Evolutionary conservation across 1,284 basidiomycete genomes (phyloP).

Genomic region (Lentinula novae-zelandiae): DNA sequence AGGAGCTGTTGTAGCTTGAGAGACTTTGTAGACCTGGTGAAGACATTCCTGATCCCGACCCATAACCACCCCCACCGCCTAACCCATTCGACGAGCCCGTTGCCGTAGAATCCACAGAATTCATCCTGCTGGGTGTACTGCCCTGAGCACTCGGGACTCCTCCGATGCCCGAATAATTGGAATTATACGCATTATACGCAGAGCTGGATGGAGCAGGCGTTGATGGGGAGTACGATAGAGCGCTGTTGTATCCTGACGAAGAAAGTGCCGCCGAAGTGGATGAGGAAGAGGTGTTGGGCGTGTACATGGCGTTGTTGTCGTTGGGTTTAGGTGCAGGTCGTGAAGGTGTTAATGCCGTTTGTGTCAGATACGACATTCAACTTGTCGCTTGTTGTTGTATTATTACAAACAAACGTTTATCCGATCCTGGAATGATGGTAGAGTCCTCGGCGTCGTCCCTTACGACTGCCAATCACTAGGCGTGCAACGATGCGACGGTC

Average conservation of each 20-base stretch:
- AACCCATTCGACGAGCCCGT: background rate
- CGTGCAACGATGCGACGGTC: too few species aligned
- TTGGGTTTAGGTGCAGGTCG: background rate
- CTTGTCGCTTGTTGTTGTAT: too few species aligned
- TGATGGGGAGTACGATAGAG: slow-evolving; percentile 50
- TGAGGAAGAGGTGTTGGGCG: slow-evolving; percentile 32
- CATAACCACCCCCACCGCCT: slow-evolving; percentile 28
- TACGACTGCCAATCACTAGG: too few species aligned
- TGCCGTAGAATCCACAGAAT: background rate
- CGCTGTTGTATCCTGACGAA: slow-evolving; percentile 53
- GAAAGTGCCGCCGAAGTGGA: slow-evolving; percentile 20
- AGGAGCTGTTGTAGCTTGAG: background rate
- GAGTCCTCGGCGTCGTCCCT: too few species aligned
- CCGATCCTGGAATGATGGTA: too few species aligned
- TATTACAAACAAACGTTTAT: too few species aligned
- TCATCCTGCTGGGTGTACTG: background rate
- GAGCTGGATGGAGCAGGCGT: slow-evolving; percentile 46
- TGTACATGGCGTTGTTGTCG: slow-evolving; percentile 20
- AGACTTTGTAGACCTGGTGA: slow-evolving; percentile 69
- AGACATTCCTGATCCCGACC: slow-evolving; percentile 24
- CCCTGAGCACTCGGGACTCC: slow-evolving; percentile 47
- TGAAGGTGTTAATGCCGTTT: slow-evolving; percentile 2
- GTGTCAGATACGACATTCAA: background rate
- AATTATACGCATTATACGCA: slow-evolving; percentile 55
- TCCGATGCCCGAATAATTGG: slow-evolving; percentile 70